Percentiles rank a stretch among this genome's conserved stretches.
Conservation (phyloP, 2,329 filamentous ascomycete species). For the Alternaria panax region DNA sequence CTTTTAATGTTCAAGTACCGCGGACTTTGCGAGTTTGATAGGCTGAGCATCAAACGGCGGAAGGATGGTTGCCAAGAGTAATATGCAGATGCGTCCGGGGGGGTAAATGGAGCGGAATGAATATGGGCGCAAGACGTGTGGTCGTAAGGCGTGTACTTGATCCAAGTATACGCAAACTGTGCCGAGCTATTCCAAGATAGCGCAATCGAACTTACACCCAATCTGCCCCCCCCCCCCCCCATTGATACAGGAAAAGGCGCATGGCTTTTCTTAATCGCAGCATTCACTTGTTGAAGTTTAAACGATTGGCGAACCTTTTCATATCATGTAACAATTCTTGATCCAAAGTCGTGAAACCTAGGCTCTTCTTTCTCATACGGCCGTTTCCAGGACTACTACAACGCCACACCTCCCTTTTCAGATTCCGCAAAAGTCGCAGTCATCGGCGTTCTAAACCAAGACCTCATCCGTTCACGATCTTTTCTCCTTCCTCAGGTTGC, state of each 20-base stretch:
- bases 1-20: background rate
- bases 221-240: conserved; percentile 26
- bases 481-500: conserved; percentile 33
- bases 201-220: background rate
- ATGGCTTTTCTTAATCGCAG: conserved; percentile 32
- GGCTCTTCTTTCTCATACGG: conserved; percentile 74
- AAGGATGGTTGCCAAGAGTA: background rate
- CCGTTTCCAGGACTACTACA: conserved; percentile 75
- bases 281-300: conserved; percentile 59
- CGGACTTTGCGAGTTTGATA: background rate
- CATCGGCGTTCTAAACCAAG: conserved; percentile 69
- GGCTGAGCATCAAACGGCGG: background rate
- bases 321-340: background rate
- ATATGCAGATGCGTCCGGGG: background rate
- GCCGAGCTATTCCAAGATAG: background rate
- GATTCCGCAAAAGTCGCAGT: conserved; percentile 62
- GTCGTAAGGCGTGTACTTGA: background rate
- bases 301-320: background rate
- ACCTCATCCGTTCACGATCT: conserved; percentile 40
- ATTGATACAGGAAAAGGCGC: conserved; percentile 27
- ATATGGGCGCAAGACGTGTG: background rate
- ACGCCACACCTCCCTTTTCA: conserved; percentile 64
- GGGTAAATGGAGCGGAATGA: background rate
- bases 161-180: background rate
- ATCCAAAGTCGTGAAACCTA: conserved; percentile 36